Base-by-base conservation (phyloP, 2,329 filamentous ascomycete genomes). In the Pseudogymnoascus sp. region DNA sequence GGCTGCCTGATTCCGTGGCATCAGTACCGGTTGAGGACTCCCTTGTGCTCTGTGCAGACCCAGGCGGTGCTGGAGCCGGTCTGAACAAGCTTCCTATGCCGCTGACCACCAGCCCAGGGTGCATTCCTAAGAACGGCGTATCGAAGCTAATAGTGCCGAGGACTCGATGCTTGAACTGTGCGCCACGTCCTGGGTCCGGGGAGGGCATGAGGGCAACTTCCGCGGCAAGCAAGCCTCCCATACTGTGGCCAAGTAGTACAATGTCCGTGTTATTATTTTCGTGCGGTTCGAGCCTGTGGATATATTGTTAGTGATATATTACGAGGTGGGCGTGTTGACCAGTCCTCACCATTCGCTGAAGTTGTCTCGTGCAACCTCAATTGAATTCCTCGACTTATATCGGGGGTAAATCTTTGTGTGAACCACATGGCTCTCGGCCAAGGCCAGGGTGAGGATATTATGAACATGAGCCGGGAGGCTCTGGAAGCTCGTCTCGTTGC, bases 401-500 rank as follows among this genome's bases (percentile, higher is more conserved):
- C 87, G 83, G 0, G 90, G 90, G 71, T 93, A 93, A 63, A 93
- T 86, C 74, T 96, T 96, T 65, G 91, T 90, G 75, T 96, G 91
- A 0, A 96, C 86, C 37, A 88, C 82, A 77, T 96, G 91, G 5
- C 87, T 88, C 26, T 90, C 87, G 21, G 79, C 78, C 11, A 96
- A 77, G 0, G 87, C 80, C 7, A 84, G 79, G 11, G 85, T 85
- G 40, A 96, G 79, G 37, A 90, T 81, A 68, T 86, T 84, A 74
- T 97, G 93, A 3, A 96, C 84, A 76, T 96, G 91, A 7, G 89
- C 89, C 0, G 93, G 93, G 69, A 97, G 96, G 50, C 88, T 90
- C 66, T 87, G 84, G 72, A 97, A 97, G 64, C 90, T 96, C 33
- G 89, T 88, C 74, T 95, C 90, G 65, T 90, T 88, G 61, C 93